Base-by-base conservation (phyloP, 1,139 yeast genomes). In the Saccharomyces hybrid region DNA sequence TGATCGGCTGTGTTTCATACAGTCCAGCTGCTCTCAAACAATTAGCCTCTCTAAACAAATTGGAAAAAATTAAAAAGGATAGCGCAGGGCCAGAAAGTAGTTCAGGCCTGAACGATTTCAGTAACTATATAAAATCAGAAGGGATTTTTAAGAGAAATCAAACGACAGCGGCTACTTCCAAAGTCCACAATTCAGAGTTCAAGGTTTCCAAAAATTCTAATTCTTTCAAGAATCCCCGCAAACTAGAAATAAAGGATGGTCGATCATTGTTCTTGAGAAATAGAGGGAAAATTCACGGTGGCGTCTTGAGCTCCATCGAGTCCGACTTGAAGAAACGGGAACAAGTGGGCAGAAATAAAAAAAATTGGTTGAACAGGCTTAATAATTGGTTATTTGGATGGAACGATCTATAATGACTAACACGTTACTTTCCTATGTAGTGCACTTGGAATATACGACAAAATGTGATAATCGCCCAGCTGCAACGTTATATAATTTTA, bases 1-100 rank as follows among this genome's bases (percentile, higher is more conserved):
- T 84, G 54, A 75, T 88, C 55, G 96, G 96, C 0, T 91, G 91
- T 55, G 82, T 86, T 25, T 82, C 91, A 42, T 80, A 84, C 70
- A 75, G 79, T 52, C 81, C 79, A 60, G 75, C 75, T 38, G 78
- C 83, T 1, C 74, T 83, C 32, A 89, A 83, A 62, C 81, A 81
- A 61, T 71, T 84, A 53, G 80, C 83, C 41, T 79, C 82, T 50
- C 71, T 38, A 6, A 38, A 16, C 13, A 38, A 38, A 16, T 38
- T 13, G 25, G 25, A 16, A 8, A 9, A 7, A 16, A 38, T 9
- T 16, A 38, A 16, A 38, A 9, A 9, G 4, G 5, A 38, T 38
- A 9, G 5, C 5, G 13, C 44, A 38, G 25, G 44, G 4, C 13
- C 23, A 38, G 20, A 38, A 9, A 38, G 6, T 38, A 38, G 5